These are phyloP conservation scores for Periconia digitata DNA, from an alignment of 2,329 filamentous ascomycete species.

Conservation along the genomic window DNA sequence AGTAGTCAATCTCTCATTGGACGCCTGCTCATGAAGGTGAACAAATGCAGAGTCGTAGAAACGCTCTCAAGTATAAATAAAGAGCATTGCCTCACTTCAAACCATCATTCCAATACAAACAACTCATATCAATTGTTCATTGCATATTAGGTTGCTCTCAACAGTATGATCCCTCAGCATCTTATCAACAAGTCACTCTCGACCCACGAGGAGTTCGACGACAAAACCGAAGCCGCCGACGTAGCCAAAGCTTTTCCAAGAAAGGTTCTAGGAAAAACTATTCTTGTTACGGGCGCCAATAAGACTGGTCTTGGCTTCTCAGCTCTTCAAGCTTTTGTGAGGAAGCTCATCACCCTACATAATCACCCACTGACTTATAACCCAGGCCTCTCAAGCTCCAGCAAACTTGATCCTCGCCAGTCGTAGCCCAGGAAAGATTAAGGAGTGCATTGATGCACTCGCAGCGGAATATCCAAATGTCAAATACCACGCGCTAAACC, in stretches of 20 bases:
- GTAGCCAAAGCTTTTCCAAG: conserved; percentile 5
- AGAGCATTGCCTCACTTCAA: neutral
- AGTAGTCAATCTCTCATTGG: no score
- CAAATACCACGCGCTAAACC: conserved; percentile 20
- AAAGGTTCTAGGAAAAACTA: conserved; percentile 1
- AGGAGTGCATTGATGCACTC: conserved; percentile 11
- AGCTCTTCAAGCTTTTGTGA: conserved; percentile 4
- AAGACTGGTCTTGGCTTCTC: conserved; percentile 2
- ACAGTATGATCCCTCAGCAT: neutral
- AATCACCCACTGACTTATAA: neutral
- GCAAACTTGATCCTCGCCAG: conserved; percentile 28
- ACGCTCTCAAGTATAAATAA: no score
- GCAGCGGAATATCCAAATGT: conserved; percentile 15
- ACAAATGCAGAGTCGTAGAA: no score
- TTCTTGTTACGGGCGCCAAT: conserved; percentile 5
- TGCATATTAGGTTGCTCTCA: no score
- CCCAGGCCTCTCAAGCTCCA: conserved; percentile 15
- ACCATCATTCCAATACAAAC: neutral
- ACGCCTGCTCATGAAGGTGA: no score
- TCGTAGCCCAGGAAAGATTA: conserved; percentile 43
- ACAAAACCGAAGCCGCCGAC: conserved; percentile 4
- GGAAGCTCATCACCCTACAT: neutral
- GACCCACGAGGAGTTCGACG: conserved; percentile 1
- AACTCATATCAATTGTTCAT: no score
- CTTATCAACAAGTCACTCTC: conserved; percentile 1